A percentile compares a stretch with the other conserved stretches of the same genome.
These are phyloP conservation scores for Sclerotinia nivalis DNA, from an alignment of 2,329 filamentous ascomycete genomes.

Conservation along the genomic window DNA sequence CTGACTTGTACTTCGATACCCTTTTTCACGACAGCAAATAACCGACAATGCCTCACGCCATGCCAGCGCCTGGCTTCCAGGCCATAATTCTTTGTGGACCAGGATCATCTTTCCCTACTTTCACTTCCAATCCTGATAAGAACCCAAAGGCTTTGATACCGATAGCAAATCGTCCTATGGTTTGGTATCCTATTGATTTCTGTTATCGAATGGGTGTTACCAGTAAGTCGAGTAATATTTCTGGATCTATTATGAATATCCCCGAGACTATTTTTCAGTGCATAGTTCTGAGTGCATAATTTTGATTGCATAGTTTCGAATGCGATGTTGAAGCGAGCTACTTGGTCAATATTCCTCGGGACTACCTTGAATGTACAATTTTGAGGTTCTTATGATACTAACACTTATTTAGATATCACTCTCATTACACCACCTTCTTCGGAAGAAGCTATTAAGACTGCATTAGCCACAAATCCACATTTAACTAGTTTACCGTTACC, in stretches of 20 bases:
- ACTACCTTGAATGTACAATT: background rate
- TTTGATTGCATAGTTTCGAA: background rate
- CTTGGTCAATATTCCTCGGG: background rate
- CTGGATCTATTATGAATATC: background rate
- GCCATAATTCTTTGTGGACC: slow-evolving; percentile 82
- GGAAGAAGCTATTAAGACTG: slow-evolving; percentile 64
- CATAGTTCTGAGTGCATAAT: background rate
- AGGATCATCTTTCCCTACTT: slow-evolving; percentile 78
- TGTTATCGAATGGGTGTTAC: slow-evolving; percentile 80
- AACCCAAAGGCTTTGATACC: slow-evolving; percentile 80
- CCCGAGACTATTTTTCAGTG: background rate
- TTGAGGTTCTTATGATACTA: slow-evolving; percentile 20
- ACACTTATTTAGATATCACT: slow-evolving; percentile 54
- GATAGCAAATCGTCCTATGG: slow-evolving; percentile 83
- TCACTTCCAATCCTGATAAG: slow-evolving; percentile 77
- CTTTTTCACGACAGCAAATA: background rate
- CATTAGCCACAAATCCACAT: slow-evolving; percentile 75
- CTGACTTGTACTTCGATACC: background rate
- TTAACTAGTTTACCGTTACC: slow-evolving; percentile 73
- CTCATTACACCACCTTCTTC: slow-evolving; percentile 66
- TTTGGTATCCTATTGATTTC: slow-evolving; percentile 86
- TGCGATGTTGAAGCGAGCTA: background rate
- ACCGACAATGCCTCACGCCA: slow-evolving; percentile 70
- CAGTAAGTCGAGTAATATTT: slow-evolving; percentile 50
- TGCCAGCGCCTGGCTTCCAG: slow-evolving; percentile 76